A percentile compares a stretch with the other conserved stretches of the same genome.
Conservation (phyloP, 1,139 yeast species). For the Geotrichum histeridarum region DNA sequence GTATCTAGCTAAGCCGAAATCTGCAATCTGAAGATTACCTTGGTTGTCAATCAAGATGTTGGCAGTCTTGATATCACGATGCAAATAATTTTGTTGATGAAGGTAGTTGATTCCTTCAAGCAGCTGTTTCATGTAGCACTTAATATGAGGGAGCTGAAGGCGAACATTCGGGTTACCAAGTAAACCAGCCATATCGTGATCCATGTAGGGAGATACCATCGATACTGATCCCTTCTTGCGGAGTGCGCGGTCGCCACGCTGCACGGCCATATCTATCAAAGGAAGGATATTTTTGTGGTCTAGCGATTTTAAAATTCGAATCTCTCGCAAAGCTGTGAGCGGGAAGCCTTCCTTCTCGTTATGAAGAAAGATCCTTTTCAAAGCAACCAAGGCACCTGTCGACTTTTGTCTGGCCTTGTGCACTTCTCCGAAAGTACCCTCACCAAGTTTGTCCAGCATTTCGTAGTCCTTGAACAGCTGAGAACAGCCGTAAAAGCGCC, state of each 20-base stretch:
- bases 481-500: constrained; percentile 33
- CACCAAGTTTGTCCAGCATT: constrained; percentile 68
- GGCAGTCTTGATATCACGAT: constrained; percentile 93
- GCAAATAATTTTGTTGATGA: constrained; percentile 63
- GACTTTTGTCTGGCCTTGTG: constrained; percentile 58
- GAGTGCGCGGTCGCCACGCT: constrained; percentile 38
- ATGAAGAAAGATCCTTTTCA: constrained; percentile 77
- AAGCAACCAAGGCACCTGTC: constrained; percentile 62
- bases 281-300: constrained; percentile 68
- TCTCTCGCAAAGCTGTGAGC: constrained; percentile 90
- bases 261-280: constrained; percentile 76
- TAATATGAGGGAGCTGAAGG: constrained; percentile 62
- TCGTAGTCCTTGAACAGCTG: constrained; percentile 43
- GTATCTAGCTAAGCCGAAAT: constrained; percentile 84
- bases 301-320: constrained; percentile 70
- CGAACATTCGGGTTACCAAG: constrained; percentile 73
- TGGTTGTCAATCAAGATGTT: constrained; percentile 71
- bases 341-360: constrained; percentile 72
- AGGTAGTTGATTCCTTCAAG: constrained; percentile 75
- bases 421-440: constrained; percentile 86
- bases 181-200: constrained; percentile 89
- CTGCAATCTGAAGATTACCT: constrained; percentile 83
- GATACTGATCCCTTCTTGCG: constrained; percentile 44
- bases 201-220: constrained; percentile 91
- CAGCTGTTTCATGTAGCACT: constrained; percentile 76